These are phyloP conservation scores for Epichloe glyceriae DNA, from an alignment of 2,329 filamentous ascomycete genomes.

Conservation along the genomic window DNA sequence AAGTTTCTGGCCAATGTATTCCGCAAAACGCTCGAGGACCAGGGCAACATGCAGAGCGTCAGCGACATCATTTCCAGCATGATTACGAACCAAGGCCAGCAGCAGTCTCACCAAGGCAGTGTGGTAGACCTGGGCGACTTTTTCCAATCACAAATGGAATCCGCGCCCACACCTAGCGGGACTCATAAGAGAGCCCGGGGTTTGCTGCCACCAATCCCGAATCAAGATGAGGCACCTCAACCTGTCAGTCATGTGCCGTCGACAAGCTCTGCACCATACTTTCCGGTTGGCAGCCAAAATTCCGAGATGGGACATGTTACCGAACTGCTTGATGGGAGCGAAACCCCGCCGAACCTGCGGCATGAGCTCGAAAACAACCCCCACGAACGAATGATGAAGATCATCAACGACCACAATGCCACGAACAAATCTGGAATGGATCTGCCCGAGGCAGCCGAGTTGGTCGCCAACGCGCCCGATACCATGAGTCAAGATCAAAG, in stretches of 20 bases:
- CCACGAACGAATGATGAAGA: constrained; percentile 50
- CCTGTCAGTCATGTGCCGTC: constrained; percentile 17
- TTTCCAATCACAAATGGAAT: constrained; percentile 32
- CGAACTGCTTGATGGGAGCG: constrained; percentile 43
- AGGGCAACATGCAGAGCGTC: constrained; percentile 57
- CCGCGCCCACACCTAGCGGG: constrained; percentile 25
- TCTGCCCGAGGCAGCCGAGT: constrained; percentile 34
- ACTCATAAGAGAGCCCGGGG: constrained; percentile 38
- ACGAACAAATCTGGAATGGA: constrained; percentile 34
- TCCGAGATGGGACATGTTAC: constrained; percentile 44
- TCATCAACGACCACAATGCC: constrained; percentile 52
- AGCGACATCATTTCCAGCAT: constrained; percentile 72
- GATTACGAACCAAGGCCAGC: constrained; percentile 44
- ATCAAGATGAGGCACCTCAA: constrained; percentile 15
- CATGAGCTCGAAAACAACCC: constrained; percentile 45
- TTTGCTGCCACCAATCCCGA: constrained; percentile 41
- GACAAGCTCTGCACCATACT: constrained; percentile 17
- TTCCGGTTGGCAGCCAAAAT: constrained; percentile 18
- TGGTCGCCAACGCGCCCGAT: constrained; percentile 42
- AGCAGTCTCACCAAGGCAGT: constrained; percentile 35
- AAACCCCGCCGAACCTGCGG: constrained; percentile 37
- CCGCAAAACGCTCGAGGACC: constrained; percentile 76
- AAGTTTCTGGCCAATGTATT: constrained; percentile 96
- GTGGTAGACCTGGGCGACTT: constrained; percentile 51
- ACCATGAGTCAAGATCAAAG: constrained; percentile 44